Evolutionary conservation across 371 early-diverging fungal species (phyloP).

Genomic region (Mortierella sp.): DNA sequence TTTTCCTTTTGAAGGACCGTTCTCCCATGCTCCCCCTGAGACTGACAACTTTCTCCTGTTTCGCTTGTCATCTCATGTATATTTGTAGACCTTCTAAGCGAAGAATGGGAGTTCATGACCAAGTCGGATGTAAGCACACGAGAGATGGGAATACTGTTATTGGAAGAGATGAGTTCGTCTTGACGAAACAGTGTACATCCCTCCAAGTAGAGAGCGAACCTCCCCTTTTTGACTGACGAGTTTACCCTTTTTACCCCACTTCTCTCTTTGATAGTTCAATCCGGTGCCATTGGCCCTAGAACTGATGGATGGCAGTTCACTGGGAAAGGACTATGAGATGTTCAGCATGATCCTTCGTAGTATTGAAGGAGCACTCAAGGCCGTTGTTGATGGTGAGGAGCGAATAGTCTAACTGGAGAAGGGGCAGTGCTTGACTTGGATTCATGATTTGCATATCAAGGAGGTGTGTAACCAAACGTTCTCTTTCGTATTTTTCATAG

Average conservation of each 20-base stretch:
- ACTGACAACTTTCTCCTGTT: neutral
- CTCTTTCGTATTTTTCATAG: constrained; percentile 59
- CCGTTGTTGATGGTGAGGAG: constrained; percentile 86
- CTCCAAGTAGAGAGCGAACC: neutral
- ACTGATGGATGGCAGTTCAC: constrained; percentile 88
- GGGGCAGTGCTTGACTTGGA: neutral
- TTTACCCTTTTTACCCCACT: neutral
- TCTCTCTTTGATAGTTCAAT: constrained; percentile 77
- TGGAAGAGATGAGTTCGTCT: neutral
- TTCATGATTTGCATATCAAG: neutral
- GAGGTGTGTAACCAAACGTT: neutral
- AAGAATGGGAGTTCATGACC: constrained; percentile 58
- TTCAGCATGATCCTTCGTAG: constrained; percentile 79
- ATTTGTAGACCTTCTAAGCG: constrained; percentile 43
- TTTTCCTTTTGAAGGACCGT: neutral
- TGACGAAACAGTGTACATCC: neutral
- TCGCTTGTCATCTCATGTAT: neutral
- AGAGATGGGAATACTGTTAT: neutral
- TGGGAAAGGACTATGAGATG: constrained; percentile 82
- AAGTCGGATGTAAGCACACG: constrained; percentile 46
- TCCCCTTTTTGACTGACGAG: neutral
- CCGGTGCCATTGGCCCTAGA: constrained; percentile 90
- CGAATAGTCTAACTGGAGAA: neutral
- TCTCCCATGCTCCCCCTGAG: neutral
- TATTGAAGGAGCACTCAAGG: constrained; percentile 86